phyloP scores from a whole-genome alignment of 768 basidiomycete genomes.

The Phylloporus sp. region DNA sequence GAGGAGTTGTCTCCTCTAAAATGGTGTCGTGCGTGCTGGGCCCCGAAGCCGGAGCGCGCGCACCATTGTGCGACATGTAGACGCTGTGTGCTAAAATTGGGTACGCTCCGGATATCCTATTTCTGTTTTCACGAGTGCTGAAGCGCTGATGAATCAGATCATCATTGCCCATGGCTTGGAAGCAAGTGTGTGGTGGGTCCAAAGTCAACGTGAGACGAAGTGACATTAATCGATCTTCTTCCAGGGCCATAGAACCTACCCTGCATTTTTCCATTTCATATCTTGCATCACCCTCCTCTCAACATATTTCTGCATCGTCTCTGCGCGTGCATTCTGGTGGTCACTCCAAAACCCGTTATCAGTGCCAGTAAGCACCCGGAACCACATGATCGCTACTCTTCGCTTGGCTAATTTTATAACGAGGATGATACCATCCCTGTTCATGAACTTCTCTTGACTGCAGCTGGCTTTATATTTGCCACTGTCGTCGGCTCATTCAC shows the following conservation, averaged over 20 bases:
- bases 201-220: background rate
- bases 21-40: slow-evolving; percentile 81
- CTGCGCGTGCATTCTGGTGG: slow-evolving; percentile 52
- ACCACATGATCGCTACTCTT: background rate
- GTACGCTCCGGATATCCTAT: slow-evolving; percentile 37
- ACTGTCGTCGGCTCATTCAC: slow-evolving; percentile 75
- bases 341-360: slow-evolving; percentile 60
- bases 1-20: slow-evolving; percentile 53
- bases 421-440: slow-evolving; percentile 66
- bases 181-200: slow-evolving; percentile 66
- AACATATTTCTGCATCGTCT: slow-evolving; percentile 54
- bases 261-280: slow-evolving; percentile 79
- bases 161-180: slow-evolving; percentile 85
- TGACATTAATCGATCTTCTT: background rate
- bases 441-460: slow-evolving; percentile 65
- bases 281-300: slow-evolving; percentile 59
- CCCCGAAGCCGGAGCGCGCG: slow-evolving; percentile 72
- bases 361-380: slow-evolving; percentile 46
- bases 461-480: slow-evolving; percentile 54
- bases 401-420: slow-evolving; percentile 2
- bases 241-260: slow-evolving; percentile 80
- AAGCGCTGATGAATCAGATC: slow-evolving; percentile 47
- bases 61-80: slow-evolving; percentile 77
- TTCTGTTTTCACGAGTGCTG: slow-evolving; percentile 1
- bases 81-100: slow-evolving; percentile 83